phyloP scores from a whole-genome alignment of 257 asterid species.

The Ehretia macrophylla region DNA sequence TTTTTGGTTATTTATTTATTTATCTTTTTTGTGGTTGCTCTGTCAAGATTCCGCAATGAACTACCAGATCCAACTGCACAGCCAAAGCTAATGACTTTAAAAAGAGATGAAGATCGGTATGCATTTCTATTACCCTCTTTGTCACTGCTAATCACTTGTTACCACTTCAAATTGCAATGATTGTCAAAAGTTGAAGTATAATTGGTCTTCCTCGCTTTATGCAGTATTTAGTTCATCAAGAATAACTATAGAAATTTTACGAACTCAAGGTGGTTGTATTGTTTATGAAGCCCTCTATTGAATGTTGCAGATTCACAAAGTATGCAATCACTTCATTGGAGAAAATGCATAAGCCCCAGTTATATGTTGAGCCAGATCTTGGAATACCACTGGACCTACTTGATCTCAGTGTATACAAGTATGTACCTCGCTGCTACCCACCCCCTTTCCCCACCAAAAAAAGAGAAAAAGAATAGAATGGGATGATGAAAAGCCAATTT shows the following conservation, averaged over 20 bases:
- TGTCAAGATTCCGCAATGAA: conserved; percentile 90
- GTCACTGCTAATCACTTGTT: neutral
- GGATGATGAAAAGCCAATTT: neutral
- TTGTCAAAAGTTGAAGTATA: too few relatives aligned
- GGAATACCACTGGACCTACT: conserved; percentile 97
- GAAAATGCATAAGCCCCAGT: conserved; percentile 90
- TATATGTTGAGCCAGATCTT: conserved; percentile 90
- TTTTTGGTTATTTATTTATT: neutral
- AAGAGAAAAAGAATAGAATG: neutral
- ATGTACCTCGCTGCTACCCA: conserved; percentile 17
- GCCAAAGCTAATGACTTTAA: conserved; percentile 72
- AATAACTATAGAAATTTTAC: too few relatives aligned
- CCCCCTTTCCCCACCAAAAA: neutral
- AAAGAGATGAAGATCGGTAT: conserved; percentile 87
- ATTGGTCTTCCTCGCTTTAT: neutral
- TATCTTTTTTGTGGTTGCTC: conserved; percentile 15
- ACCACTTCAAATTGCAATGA: too few relatives aligned
- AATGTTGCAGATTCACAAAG: conserved; percentile 70
- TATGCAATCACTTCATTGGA: conserved; percentile 82
- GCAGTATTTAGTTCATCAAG: too few relatives aligned
- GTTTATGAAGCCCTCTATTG: conserved; percentile 11
- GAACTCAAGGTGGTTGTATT: neutral
- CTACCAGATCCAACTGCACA: conserved; percentile 97
- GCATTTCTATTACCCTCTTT: conserved; percentile 7
- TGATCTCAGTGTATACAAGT: conserved; percentile 95